Evolutionary conservation across 805 yeast genomes (phyloP), one percentile per base, ranked within the genome.

Genomic region (Saccharomycopsis babjevae): DNA sequence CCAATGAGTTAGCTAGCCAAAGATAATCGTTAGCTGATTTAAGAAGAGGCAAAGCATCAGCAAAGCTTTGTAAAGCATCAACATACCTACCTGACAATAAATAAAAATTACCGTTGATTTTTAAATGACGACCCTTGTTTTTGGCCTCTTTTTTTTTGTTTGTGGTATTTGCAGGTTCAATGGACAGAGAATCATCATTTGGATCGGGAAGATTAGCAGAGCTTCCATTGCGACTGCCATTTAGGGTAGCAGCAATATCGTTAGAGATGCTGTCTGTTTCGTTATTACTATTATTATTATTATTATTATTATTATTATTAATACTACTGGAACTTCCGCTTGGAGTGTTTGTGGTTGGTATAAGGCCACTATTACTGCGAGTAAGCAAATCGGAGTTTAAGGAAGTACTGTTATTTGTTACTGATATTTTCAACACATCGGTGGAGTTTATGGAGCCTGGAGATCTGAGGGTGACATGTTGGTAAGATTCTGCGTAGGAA

Each of bases 1-100:
- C 97, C n/a, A 93, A 70, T 0, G 97, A 83, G 34, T 93, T 85
- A 0, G 86, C 98, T 15, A 89, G 77, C 98, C 98, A 94, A 8
- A 94, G 74, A 67, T 81, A 80, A 70, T 94, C 99, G 57, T 83
- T 83, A 1, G 85, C 76, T 13, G 81, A 76, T 62, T 82, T 83
- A 59, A 90, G 72, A 28, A 79, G 73, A 1, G 75, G 67, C 1
- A 86, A 77, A 0, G 97, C 85, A 50, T 91, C 96, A n/a, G 85
- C 80, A 66, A 91, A 85, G 62, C 84, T 83, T 28, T 78, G 76
- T 59, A 92, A 69, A 0, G 97, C 96, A 61, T 84, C 88, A 16
- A 77, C 70, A 54, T 86, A 78, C 59, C 88, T 82, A 0, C 99
- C 99, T 0, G 97, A 86, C 56, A 94, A 72, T 15, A 94, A 74